Evolutionary conservation across 768 basidiomycete genomes (phyloP).

Genomic region (Collybia sordida): DNA sequence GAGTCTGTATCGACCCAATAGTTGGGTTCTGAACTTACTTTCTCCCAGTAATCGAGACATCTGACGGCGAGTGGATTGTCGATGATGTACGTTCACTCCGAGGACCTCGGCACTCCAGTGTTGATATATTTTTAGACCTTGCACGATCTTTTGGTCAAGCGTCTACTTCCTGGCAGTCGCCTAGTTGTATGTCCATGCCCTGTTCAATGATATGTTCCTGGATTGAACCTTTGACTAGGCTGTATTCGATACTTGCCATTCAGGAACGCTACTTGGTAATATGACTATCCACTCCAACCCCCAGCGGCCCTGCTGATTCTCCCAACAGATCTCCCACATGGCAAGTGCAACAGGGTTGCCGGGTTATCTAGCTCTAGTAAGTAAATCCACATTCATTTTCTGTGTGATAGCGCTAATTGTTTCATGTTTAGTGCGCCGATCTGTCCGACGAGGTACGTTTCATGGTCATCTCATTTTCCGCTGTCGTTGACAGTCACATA

Average conservation of each 20-base stretch:
- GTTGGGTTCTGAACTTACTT: not conserved
- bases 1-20: not conserved
- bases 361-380: not conserved
- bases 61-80: no score
- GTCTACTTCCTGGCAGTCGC: not conserved
- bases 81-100: not conserved
- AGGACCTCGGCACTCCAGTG: not conserved
- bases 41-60: no score
- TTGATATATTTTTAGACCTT: not conserved
- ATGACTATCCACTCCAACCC: not conserved
- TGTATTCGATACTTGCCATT: constrained; percentile 1
- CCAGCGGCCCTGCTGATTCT: no score
- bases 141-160: constrained; percentile 1
- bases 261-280: not conserved
- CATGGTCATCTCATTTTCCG: no score
- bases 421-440: not conserved
- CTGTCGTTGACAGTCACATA: no score
- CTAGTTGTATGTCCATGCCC: not conserved
- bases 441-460: not conserved
- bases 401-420: no score
- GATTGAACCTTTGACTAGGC: not conserved
- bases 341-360: constrained; percentile 1
- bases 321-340: not conserved
- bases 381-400: not conserved
- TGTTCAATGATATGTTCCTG: not conserved